Conservation (phyloP, 2,329 filamentous ascomycete species). For the Didymella arachidicola region DNA sequence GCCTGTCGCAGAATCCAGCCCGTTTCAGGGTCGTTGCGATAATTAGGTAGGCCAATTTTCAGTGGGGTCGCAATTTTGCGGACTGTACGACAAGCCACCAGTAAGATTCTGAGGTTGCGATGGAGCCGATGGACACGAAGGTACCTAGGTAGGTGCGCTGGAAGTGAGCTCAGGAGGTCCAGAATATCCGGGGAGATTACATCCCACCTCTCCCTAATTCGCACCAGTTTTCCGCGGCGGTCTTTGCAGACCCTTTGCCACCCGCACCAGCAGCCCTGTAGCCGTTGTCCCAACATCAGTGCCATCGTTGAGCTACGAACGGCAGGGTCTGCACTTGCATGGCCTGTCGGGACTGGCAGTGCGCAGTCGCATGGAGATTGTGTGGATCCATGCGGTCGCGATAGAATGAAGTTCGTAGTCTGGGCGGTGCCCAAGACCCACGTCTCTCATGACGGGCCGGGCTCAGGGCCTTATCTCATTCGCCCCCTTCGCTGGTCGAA, state of each 20-base stretch:
- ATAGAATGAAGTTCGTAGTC: slow-evolving; percentile 7
- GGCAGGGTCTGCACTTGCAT: slow-evolving; percentile 1
- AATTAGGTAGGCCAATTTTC: slow-evolving; percentile 8
- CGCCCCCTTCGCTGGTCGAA: slow-evolving; percentile 10
- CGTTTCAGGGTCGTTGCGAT: slow-evolving; percentile 1
- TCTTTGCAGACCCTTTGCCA: slow-evolving; percentile 14
- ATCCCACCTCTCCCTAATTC: slow-evolving; percentile 3
- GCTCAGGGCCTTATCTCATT: slow-evolving; percentile 15
- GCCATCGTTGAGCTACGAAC: background rate
- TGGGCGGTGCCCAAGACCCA: slow-evolving; percentile 17
- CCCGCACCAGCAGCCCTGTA: background rate
- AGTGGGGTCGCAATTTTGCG: slow-evolving; percentile 10
- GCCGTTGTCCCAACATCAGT: slow-evolving; percentile 10
- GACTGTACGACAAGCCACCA: slow-evolving; percentile 1
- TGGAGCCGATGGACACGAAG: background rate
- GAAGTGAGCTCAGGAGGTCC: slow-evolving; percentile 15
- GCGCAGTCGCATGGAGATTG: slow-evolving; percentile 1
- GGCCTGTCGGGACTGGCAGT: background rate
- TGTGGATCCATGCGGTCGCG: slow-evolving; percentile 3
- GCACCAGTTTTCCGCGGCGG: background rate
- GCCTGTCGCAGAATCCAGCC: slow-evolving; percentile 1
- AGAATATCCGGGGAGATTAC: slow-evolving; percentile 19
- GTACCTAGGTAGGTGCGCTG: background rate
- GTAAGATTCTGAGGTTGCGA: background rate
- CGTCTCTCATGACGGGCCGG: slow-evolving; percentile 8